Percentiles rank a stretch among this genome's conserved stretches.
phyloP scores from a whole-genome alignment of 2,329 filamentous ascomycete species.

The Dichotomopilus funicola region DNA sequence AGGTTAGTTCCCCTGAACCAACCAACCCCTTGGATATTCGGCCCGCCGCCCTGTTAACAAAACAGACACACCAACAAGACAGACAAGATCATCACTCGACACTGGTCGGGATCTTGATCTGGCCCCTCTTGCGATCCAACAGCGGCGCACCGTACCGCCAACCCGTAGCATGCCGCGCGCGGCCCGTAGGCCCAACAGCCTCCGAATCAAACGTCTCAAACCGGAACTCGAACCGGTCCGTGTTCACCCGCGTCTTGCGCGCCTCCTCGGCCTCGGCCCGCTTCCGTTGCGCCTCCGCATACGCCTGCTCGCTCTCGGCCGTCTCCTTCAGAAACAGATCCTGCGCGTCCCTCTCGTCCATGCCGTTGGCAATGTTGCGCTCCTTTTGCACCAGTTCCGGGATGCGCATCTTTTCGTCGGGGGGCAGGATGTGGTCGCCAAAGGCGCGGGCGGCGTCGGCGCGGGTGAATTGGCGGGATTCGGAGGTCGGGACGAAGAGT shows the following conservation, averaged over 20 bases:
- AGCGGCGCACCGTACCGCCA: slow-evolving; percentile 59
- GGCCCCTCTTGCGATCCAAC: slow-evolving; percentile 56
- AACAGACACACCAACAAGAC: neutral
- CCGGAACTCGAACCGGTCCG: slow-evolving; percentile 55
- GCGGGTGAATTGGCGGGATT: slow-evolving; percentile 58
- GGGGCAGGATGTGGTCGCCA: slow-evolving; percentile 51
- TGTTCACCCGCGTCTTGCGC: slow-evolving; percentile 39
- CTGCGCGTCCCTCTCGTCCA: slow-evolving; percentile 32
- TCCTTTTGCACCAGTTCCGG: slow-evolving; percentile 55
- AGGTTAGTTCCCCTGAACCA: no score
- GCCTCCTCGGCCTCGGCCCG: slow-evolving; percentile 33
- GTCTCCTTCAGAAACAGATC: slow-evolving; percentile 34
- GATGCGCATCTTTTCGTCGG: slow-evolving; percentile 56
- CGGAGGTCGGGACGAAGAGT: slow-evolving; percentile 57
- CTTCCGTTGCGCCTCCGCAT: slow-evolving; percentile 31
- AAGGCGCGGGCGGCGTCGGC: slow-evolving; percentile 61
- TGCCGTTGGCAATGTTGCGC: slow-evolving; percentile 37
- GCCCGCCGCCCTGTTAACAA: neutral
- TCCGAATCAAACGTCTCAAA: slow-evolving; percentile 55
- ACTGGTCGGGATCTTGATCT: slow-evolving; percentile 60
- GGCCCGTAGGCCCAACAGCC: slow-evolving; percentile 48
- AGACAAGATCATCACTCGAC: slow-evolving; percentile 41
- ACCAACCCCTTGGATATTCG: slow-evolving; percentile 5
- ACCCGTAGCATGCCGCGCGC: slow-evolving; percentile 46
- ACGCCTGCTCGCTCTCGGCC: slow-evolving; percentile 37